These are phyloP conservation scores for Exophiala dermatitidis DNA, from an alignment of 2,329 filamentous ascomycete genomes.

Conservation along the genomic window DNA sequence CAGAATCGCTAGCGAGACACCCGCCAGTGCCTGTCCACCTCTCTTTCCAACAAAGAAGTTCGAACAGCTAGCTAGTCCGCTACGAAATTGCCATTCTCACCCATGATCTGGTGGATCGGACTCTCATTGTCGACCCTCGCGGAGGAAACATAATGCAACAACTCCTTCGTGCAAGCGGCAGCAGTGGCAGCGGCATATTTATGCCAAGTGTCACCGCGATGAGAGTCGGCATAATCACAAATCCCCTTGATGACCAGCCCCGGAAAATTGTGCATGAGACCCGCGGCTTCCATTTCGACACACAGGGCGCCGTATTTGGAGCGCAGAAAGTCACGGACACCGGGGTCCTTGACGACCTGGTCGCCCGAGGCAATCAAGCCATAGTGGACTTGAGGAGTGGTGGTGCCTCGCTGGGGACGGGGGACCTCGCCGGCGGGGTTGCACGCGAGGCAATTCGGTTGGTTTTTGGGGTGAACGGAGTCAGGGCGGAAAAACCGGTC, in stretches of 20 bases:
- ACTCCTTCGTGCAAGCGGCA: neutral
- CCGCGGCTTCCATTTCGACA: neutral
- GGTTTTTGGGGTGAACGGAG: neutral
- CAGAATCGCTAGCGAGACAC: too few species aligned
- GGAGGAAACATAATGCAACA: neutral
- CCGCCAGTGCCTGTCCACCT: too few species aligned
- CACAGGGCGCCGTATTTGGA: neutral
- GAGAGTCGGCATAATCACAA: conserved; percentile 10
- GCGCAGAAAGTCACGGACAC: neutral
- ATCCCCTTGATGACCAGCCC: neutral
- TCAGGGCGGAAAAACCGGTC: neutral
- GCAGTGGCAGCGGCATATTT: conserved; percentile 7
- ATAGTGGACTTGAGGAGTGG: neutral
- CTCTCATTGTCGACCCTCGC: neutral
- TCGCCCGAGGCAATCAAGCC: neutral
- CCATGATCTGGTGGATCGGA: neutral
- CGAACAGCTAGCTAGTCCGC: too few species aligned
- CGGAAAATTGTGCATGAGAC: neutral
- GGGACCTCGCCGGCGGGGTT: neutral
- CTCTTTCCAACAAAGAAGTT: too few species aligned
- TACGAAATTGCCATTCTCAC: neutral
- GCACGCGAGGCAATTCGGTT: neutral
- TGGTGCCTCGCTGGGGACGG: neutral
- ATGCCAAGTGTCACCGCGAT: conserved; percentile 15
- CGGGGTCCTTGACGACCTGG: neutral